Base-by-base conservation (phyloP, 2,329 filamentous ascomycete genomes). In the Meredithiella fracta region DNA sequence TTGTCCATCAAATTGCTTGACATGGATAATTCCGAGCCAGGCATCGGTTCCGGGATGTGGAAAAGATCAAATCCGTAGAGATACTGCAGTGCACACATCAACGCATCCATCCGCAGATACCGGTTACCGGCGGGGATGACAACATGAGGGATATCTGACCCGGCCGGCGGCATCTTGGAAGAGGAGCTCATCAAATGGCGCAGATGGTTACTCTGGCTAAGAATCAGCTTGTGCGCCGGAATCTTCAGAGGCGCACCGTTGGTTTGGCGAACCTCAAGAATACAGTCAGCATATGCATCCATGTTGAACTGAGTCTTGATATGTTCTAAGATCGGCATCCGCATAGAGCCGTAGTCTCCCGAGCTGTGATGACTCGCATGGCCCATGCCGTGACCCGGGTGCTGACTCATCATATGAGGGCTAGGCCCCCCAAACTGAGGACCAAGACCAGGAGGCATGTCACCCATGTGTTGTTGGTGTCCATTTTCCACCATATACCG, bases 51-150 rank as follows among this genome's bases (percentile, higher is more conserved):
- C 1, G 65, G 67, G 1, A 67, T 63, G 4, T 63, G 64, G 34
- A 78, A 67, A 3, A 80, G 67, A 0, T 75, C 73, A 56, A 72
- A 69, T 29, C 77, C 74, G 60, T 82, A 82, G 3, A 82, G 67
- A 47, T 73, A 70, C 62, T 80, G 77, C n/a, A 77, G 67, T 1
- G 75, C 74, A 63, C 72, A 72, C 65, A 73, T 76, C 63, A 80
- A 80, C 1, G 75, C 69, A 62, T 80, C 76, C 2, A 75, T 70
- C 23, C 73, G 72, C 26, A 80, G 64, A 66, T 75, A 79, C 31
- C 71, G 69, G 63, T 77, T 76, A 54, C 71, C 68, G 3, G 73
- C 70, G 60, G 75, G 69, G 17, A 82, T 65, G 2, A 72, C 63
- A 34, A 78, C 64, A 37, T 65, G 69, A 22, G 69, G 67, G 15